Evolutionary conservation across 2,329 filamentous ascomycete species (phyloP).

Genomic region (Acephala macrosclerotiorum): DNA sequence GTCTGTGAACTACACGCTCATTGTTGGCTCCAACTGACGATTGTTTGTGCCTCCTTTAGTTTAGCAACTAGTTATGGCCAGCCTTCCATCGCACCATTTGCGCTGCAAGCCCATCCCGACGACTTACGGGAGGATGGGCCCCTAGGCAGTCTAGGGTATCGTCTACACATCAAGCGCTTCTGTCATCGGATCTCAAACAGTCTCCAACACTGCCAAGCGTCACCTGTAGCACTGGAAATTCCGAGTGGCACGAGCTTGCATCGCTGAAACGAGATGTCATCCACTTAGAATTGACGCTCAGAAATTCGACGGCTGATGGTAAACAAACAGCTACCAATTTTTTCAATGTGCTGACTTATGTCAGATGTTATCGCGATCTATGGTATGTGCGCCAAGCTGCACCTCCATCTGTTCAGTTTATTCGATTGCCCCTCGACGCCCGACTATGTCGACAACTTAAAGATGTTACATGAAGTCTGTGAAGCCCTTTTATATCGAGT

Average conservation of each 20-base stretch:
- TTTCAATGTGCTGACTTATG: neutral
- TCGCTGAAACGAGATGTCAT: neutral
- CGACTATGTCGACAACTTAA: neutral
- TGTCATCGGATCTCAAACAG: neutral
- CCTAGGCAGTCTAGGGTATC: neutral
- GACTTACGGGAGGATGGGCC: neutral
- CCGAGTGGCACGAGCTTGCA: neutral
- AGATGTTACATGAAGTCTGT: constrained; percentile 13
- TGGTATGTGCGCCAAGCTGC: constrained; percentile 7
- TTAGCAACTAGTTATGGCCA: constrained; percentile 81
- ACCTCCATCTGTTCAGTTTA: constrained; percentile 12
- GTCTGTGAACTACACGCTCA: neutral
- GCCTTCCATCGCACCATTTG: constrained; percentile 73
- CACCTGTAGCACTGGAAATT: neutral
- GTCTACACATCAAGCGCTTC: neutral
- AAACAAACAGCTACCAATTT: too few species aligned
- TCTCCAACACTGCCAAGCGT: neutral
- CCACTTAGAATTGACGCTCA: neutral
- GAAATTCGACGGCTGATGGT: neutral
- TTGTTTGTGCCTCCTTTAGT: constrained; percentile 69
- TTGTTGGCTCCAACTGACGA: constrained; percentile 38
- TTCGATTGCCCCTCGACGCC: neutral
- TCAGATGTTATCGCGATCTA: neutral
- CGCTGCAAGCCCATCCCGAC: constrained; percentile 48
- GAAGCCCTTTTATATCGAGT: neutral